Conservation (phyloP, 2,329 filamentous ascomycete species). For the Lasiodiplodia theobromae region DNA sequence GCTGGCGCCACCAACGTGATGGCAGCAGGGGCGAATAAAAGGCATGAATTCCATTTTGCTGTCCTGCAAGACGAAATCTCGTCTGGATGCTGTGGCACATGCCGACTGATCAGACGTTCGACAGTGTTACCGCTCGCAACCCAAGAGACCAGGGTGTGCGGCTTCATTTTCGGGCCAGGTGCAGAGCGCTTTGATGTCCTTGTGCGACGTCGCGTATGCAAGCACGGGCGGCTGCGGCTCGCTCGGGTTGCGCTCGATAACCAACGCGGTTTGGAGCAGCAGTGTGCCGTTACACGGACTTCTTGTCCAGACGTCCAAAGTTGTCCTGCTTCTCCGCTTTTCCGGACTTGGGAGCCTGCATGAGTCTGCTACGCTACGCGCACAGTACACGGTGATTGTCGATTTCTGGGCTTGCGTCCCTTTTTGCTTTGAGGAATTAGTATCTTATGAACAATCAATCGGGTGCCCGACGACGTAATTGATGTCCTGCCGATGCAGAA, state of each 20-base stretch:
- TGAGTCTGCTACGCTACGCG: background rate
- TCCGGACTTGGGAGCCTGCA: background rate
- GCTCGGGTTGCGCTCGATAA: no score
- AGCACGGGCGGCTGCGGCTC: conserved; percentile 5
- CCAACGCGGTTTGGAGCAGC: background rate
- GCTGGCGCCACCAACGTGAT: background rate
- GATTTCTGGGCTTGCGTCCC: background rate
- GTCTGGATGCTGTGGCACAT: conserved; percentile 5
- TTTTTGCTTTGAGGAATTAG: background rate
- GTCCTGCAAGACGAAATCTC: background rate
- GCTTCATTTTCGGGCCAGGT: conserved; percentile 2
- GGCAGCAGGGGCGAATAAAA: background rate
- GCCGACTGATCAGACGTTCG: conserved; percentile 18
- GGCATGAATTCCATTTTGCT: background rate
- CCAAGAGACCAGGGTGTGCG: background rate
- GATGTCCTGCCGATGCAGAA: background rate
- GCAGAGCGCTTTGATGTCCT: background rate
- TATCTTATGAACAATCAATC: background rate
- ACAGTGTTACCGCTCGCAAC: conserved; percentile 2
- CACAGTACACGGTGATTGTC: background rate
- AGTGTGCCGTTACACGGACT: conserved; percentile 2
- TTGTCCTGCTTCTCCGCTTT: background rate
- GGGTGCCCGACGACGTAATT: background rate
- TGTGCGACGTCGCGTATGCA: conserved; percentile 19
- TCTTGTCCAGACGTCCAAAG: background rate